Evolutionary conservation across 257 asterid genomes (phyloP), one percentile per base, ranked within the genome.

Genomic region (Mentha longifolia): DNA sequence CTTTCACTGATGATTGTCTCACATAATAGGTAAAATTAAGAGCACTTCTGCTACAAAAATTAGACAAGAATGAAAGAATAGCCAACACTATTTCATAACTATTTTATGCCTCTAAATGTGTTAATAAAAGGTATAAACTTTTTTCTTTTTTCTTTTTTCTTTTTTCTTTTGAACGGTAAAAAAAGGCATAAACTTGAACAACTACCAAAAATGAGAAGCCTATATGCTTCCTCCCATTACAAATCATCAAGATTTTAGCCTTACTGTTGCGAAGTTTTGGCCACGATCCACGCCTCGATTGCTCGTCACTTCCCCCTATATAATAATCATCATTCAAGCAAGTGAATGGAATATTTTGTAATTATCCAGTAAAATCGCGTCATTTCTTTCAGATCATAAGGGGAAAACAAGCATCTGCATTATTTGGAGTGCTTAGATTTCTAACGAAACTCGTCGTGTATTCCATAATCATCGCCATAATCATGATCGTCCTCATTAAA

Each of bases 391-490:
- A 15, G 62, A 45, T 68, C 61, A 25, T 42, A 42, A 67, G 41
- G 37, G 46, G 62, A 41, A 61, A 68, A 9, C 14, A 9, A 50
- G 16, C 55, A 41, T 33, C 47, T 42, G 16, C 15, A 25, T 45
- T 57, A 66, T 14, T 55, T 43, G 6, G 7, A 33, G 37, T 33
- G 37, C 37, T 65, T 17, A 52, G 5, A 66, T 16, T 20, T 68
- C 83, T 85, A 90, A 41, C 99, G 97, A 66, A 91, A 91, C 67
- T 94, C 99, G 25, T 94, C 99, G 25, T 94, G 97, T 84, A 70
- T 65, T 60, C 46, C 94, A 46, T 81, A 80, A 39, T 89, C 95
- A 12, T 83, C 87, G 8, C 83, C 88, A 9, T 83, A 87, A 8
- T 83, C 89, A 5, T 86, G 92, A 13, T 86, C 97, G 41, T 86